Conservation (phyloP, 768 basidiomycete species). For the Panaeolus papilionaceus region DNA sequence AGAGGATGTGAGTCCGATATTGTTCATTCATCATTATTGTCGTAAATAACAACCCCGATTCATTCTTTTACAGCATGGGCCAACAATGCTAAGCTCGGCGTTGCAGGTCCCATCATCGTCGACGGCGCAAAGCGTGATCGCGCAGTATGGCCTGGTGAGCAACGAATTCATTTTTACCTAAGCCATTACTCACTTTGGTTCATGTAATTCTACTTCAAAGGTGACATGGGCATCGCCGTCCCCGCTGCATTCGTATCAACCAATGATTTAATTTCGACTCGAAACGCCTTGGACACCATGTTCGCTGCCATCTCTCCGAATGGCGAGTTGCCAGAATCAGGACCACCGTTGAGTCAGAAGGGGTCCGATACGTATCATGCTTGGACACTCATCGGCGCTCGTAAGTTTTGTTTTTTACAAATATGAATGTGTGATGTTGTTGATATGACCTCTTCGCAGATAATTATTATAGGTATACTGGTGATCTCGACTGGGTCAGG, state of each 20-base stretch:
- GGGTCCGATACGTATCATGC: constrained; percentile 63
- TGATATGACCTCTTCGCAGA: constrained; percentile 33
- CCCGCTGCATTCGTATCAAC: constrained; percentile 68
- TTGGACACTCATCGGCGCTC: constrained; percentile 66
- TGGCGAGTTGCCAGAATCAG: constrained; percentile 64
- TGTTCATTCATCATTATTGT: not conserved
- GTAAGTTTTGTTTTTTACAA: constrained; percentile 32
- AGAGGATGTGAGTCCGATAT: constrained; percentile 41
- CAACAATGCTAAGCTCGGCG: constrained; percentile 59
- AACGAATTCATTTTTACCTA: not conserved
- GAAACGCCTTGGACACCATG: constrained; percentile 49
- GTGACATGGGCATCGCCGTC: constrained; percentile 69
- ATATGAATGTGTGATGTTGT: not conserved
- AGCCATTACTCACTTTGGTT: not conserved
- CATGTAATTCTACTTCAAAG: constrained; percentile 27
- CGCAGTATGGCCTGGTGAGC: constrained; percentile 38
- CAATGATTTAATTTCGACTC: constrained; percentile 59
- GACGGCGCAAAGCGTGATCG: constrained; percentile 63
- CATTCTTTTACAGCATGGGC: constrained; percentile 47
- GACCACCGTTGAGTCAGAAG: constrained; percentile 50
- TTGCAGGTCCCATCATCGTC: constrained; percentile 65
- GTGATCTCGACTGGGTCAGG: constrained; percentile 57
- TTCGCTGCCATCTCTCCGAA: not conserved
- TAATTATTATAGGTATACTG: constrained; percentile 63
- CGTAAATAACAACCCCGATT: not conserved